Base-by-base conservation (phyloP, 495 filamentous ascomycete genomes). In the Xeromyces bisporus region DNA sequence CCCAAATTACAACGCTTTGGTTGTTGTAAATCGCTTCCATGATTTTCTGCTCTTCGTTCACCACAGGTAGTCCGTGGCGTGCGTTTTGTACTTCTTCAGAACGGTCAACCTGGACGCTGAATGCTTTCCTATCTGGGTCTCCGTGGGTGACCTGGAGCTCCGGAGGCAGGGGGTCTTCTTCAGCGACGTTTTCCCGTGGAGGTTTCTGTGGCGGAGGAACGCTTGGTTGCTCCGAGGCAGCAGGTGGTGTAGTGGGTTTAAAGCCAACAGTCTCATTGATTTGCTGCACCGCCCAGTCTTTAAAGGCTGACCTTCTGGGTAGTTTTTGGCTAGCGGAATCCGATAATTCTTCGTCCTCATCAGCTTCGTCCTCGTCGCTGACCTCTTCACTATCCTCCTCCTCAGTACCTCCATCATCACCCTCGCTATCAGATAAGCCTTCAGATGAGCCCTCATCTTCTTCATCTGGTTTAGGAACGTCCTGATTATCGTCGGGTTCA, bases 21-120 rank as follows among this genome's bases (percentile, higher is more conserved):
- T 92, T 80, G 44, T 86, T 82, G 47, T 91, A 72, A 11, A 96
- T 84, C 2, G 86, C 84, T 60, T 97, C 89, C 89, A 97, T 97
- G 14, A 97, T 92, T 42, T 79, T 85, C 43, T 96, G 89, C 46
- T 97, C 89, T 45, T 96, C 89, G 1, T 80, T 79, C 16, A 93
- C 84, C 3, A 97, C 77, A 0, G 89, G 89, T 18, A 97, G 61
- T 14, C 75, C 68, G n/a, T 85, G 56, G 21, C 89, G 76, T 6
- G 70, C 67, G 21, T 67, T 64, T 46, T 93, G 81, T 10, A 96
- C 80, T 2, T 79, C 75, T 7, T 68, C 54, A 10, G 69, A 50
- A 32, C 91, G 71, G 15, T 73, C 55, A 2, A 97, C 78, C 2
- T 64, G 42, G 14, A 94, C 76, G 41, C 67, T 78, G 46, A 69